Evolutionary conservation across 768 basidiomycete genomes (phyloP).

Genomic region (Suillus placidus): DNA sequence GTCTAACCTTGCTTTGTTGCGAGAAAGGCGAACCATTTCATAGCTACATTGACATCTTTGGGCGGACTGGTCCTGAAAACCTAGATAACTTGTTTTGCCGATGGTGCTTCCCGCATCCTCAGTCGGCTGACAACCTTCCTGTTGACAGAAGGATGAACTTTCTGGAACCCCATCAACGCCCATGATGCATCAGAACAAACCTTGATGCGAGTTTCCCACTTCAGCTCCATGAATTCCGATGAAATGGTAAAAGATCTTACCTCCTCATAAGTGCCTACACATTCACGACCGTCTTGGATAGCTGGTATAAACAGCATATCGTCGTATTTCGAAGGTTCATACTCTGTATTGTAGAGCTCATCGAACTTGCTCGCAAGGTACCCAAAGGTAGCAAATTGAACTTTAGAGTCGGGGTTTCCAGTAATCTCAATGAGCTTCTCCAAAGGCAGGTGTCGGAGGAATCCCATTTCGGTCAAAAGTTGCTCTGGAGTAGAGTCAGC

Average conservation of each 20-base stretch:
- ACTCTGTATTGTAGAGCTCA: conserved; percentile 51
- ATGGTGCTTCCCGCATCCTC: conserved; percentile 66
- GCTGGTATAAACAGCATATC: conserved; percentile 79
- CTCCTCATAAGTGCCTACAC: conserved; percentile 65
- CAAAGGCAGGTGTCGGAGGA: conserved; percentile 66
- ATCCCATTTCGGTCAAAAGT: conserved; percentile 46
- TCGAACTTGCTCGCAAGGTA: conserved; percentile 76
- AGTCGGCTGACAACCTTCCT: conserved; percentile 56
- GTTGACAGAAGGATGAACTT: conserved; percentile 53
- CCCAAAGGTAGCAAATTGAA: conserved; percentile 61
- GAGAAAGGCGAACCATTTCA: conserved; percentile 63
- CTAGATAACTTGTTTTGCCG: conserved; percentile 54
- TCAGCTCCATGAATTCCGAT: background rate
- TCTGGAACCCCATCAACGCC: conserved; percentile 68
- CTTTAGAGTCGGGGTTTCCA: conserved; percentile 51
- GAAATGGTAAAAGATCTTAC: conserved; percentile 39
- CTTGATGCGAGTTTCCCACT: conserved; percentile 34
- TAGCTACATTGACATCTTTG: conserved; percentile 48
- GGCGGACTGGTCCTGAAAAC: conserved; percentile 59
- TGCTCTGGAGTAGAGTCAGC: conserved; percentile 44
- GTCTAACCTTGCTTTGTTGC: conserved; percentile 54
- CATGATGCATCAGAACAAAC: conserved; percentile 69
- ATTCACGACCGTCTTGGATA: conserved; percentile 44
- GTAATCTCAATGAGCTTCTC: conserved; percentile 54
- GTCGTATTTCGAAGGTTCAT: conserved; percentile 52